Percentiles rank a stretch among this genome's conserved stretches.
Evolutionary conservation across 306 rosid genomes (phyloP).

Genomic region (Sindora glabra): DNA sequence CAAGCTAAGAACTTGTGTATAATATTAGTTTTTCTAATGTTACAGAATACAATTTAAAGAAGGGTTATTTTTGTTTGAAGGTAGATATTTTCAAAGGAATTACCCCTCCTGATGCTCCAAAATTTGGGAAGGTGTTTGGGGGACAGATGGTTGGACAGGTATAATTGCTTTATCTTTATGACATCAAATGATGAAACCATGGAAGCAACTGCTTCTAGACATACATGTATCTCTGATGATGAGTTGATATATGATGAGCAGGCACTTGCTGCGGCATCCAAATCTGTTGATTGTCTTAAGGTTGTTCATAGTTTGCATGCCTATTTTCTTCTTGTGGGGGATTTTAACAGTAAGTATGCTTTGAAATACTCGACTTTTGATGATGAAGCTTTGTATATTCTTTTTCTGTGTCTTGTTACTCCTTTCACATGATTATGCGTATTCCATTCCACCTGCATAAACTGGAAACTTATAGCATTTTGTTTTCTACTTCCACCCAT

Average conservation of each 20-base stretch:
- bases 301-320: constrained; percentile 84
- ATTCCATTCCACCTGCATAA: constrained; percentile 5
- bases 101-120: constrained; percentile 75
- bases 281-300: constrained; percentile 84
- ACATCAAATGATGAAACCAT: constrained; percentile 1
- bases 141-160: constrained; percentile 95
- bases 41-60: too few species aligned
- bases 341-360: constrained; percentile 65
- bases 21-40: not conserved
- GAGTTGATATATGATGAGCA: constrained; percentile 27
- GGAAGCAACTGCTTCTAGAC: constrained; percentile 11
- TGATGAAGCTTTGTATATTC: constrained; percentile 4
- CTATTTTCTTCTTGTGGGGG: constrained; percentile 83
- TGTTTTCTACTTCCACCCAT: too few species aligned
- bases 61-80: constrained; percentile 29
- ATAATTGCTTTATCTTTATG: constrained; percentile 16
- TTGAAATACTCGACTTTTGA: constrained; percentile 13
- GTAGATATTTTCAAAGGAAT: constrained; percentile 78
- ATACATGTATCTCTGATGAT: constrained; percentile 12
- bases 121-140: constrained; percentile 84
- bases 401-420: not conserved
- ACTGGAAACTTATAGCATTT: not conserved
- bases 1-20: not conserved
- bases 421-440: not conserved
- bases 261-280: constrained; percentile 98